Conservation (phyloP, 192 early-diverging fungal species). For the Spizellomyces punctatus region DNA sequence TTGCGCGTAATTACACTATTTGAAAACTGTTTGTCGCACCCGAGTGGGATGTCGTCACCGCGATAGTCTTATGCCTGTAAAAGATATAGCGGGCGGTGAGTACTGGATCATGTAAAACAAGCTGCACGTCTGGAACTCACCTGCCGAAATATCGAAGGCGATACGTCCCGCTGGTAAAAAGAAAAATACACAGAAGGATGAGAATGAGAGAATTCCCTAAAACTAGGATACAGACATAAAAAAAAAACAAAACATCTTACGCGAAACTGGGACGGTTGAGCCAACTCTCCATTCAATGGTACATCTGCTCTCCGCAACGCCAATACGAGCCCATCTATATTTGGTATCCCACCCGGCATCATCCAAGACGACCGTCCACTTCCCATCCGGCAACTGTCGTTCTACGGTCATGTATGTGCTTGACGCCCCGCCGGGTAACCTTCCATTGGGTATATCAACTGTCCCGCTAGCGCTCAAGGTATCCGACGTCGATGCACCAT, state of each 20-base stretch:
- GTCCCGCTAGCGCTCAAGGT: conserved; percentile 1
- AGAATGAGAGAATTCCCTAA: not conserved
- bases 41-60: conserved; percentile 11
- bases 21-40: conserved; percentile 20
- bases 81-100: not conserved
- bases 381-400: conserved; percentile 13
- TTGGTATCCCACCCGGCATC: conserved; percentile 52
- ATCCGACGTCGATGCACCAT: conserved; percentile 26
- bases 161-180: conserved; percentile 38
- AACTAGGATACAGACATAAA: not conserved
- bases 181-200: not conserved
- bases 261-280: conserved; percentile 15
- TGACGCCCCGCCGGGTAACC: conserved; percentile 10
- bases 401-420: conserved; percentile 47
- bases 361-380: conserved; percentile 41
- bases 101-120: not conserved
- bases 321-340: conserved; percentile 41
- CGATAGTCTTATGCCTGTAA: conserved; percentile 22
- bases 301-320: conserved; percentile 41
- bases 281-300: conserved; percentile 40
- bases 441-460: conserved; percentile 4
- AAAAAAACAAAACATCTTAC: conserved; percentile 4
- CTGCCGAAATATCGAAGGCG: conserved; percentile 40
- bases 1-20: too few species aligned
- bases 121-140: not conserved